phyloP scores from a whole-genome alignment of 768 basidiomycete genomes.

The Macrolepiota albuminosa region DNA sequence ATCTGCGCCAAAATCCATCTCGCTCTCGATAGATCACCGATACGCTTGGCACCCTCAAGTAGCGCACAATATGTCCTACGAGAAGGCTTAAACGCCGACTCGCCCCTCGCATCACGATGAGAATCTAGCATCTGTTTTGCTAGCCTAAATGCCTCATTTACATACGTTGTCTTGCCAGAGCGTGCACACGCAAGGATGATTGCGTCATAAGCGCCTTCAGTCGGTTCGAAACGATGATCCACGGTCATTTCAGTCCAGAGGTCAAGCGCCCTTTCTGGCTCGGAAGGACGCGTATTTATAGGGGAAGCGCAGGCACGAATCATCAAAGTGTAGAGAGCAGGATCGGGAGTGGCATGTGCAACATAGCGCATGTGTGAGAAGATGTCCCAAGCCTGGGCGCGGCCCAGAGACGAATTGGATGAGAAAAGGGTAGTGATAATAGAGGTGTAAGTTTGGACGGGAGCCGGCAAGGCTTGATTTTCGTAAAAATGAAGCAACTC shows the following conservation, averaged over 20 bases:
- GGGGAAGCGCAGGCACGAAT: constrained; percentile 77
- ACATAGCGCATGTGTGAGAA: constrained; percentile 96
- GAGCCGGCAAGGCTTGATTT: constrained; percentile 50
- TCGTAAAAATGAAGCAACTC: constrained; percentile 72
- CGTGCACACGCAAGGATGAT: constrained; percentile 77
- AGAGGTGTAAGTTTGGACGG: constrained; percentile 71
- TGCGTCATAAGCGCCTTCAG: constrained; percentile 70
- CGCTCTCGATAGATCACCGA: constrained; percentile 77
- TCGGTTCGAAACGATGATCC: constrained; percentile 60
- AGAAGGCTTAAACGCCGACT: constrained; percentile 55
- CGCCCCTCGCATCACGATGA: constrained; percentile 60
- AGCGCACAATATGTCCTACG: constrained; percentile 72
- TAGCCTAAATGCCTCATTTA: constrained; percentile 79
- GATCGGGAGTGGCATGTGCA: constrained; percentile 78
- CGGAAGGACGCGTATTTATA: constrained; percentile 43
- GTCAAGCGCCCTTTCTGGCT: constrained; percentile 90
- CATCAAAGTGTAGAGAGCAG: constrained; percentile 75
- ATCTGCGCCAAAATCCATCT: constrained; percentile 92
- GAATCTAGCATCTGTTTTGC: constrained; percentile 84
- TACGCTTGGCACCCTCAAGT: constrained; percentile 85
- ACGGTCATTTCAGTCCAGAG: constrained; percentile 90
- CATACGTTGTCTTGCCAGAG: constrained; percentile 55
- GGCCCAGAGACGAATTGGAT: constrained; percentile 43
- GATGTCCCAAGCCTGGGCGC: constrained; percentile 88
- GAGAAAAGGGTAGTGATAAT: constrained; percentile 57